Conservation (phyloP, 257 asterid species). For the Lantana camara region DNA sequence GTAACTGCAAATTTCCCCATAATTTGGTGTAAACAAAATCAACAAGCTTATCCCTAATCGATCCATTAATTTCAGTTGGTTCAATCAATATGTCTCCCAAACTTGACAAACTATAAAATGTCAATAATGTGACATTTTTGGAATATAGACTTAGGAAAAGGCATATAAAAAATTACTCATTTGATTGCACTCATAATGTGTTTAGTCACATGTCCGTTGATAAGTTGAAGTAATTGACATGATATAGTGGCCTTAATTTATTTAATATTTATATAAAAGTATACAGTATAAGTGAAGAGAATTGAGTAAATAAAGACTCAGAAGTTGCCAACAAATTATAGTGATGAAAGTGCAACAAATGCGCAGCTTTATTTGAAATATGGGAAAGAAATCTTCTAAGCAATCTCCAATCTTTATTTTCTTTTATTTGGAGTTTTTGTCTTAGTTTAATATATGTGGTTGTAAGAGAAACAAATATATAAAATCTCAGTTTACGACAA, state of each 20-base stretch:
- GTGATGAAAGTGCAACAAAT: constrained; percentile 7
- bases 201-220: constrained; percentile 11
- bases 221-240: neutral
- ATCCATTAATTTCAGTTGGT: neutral
- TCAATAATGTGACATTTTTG: constrained; percentile 23
- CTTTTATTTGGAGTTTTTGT: no score
- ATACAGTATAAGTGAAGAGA: neutral
- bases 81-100: constrained; percentile 13
- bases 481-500: no score
- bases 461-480: no score
- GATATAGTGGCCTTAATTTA: neutral
- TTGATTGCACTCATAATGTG: neutral
- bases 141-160: neutral
- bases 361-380: constrained; percentile 35
- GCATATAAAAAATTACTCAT: constrained; percentile 9
- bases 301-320: neutral
- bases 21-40: no score
- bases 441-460: no score
- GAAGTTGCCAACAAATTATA: neutral
- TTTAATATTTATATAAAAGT: neutral
- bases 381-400: constrained; percentile 17
- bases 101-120: constrained; percentile 7
- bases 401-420: no score
- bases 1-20: no score
- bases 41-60: constrained; percentile 1